Evolutionary conservation across 1,284 basidiomycete species (phyloP).

Genomic region (Ganoderma sinense): DNA sequence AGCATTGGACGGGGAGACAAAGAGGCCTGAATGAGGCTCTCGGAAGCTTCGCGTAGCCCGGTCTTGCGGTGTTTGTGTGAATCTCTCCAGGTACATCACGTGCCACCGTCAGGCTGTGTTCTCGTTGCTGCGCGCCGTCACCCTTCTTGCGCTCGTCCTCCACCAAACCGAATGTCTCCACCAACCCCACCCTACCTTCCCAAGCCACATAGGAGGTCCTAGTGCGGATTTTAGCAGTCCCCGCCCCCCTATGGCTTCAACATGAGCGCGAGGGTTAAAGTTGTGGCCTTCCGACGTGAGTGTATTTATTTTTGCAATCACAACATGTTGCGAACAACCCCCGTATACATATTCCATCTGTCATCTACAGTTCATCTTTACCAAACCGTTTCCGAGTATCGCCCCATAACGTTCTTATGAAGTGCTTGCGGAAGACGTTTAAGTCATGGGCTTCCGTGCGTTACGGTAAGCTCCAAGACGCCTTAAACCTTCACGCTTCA

Average conservation of each 20-base stretch:
- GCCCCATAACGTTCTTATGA: not conserved
- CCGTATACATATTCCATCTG: not conserved
- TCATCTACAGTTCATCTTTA: not conserved
- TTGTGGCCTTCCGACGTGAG: not conserved
- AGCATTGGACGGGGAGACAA: conserved; percentile 16
- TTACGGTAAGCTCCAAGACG: not conserved
- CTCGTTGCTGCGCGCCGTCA: not conserved
- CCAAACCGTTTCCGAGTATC: not conserved
- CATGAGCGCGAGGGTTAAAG: not conserved
- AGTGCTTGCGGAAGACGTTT: no score
- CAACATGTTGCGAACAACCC: not conserved
- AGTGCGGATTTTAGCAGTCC: not conserved
- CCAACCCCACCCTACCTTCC: not conserved
- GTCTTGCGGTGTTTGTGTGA: not conserved
- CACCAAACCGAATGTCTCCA: not conserved
- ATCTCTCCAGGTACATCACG: not conserved
- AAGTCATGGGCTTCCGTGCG: not conserved
- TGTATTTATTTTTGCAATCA: not conserved
- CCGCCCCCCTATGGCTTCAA: not conserved
- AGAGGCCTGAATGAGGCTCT: not conserved
- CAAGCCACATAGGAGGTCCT: not conserved
- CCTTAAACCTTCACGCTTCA: not conserved
- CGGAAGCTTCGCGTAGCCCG: not conserved
- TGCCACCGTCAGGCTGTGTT: not conserved
- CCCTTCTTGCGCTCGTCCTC: not conserved